phyloP scores from a whole-genome alignment of 768 basidiomycete species.

The Amanita muscaria region DNA sequence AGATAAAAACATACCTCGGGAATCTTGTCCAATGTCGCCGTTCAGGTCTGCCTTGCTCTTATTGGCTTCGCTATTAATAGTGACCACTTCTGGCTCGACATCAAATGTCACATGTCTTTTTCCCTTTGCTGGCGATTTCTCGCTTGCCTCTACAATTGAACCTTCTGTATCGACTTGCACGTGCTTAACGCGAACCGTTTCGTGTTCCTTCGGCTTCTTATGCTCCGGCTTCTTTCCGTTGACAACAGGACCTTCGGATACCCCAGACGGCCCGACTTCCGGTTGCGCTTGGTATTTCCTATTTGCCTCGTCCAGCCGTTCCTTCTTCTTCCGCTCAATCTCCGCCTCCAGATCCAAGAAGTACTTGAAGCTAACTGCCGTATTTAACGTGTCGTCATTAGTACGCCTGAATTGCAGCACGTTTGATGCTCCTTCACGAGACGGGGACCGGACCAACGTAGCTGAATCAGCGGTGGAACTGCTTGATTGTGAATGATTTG shows the following conservation, averaged over 20 bases:
- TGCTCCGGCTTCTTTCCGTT: constrained; percentile 16
- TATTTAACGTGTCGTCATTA: constrained; percentile 33
- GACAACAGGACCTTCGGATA: constrained; percentile 6
- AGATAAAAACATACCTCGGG: constrained; percentile 35
- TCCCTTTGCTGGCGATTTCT: constrained; percentile 26
- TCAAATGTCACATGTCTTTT: constrained; percentile 72
- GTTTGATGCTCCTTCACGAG: constrained; percentile 20
- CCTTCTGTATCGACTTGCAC: constrained; percentile 8
- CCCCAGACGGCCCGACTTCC: constrained; percentile 17
- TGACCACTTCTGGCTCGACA: constrained; percentile 45
- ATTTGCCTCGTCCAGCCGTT: constrained; percentile 16
- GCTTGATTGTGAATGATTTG: constrained; percentile 16
- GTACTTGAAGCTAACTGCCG: constrained; percentile 36
- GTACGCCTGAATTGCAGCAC: constrained; percentile 34
- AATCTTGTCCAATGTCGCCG: constrained; percentile 19
- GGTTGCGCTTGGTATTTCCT: constrained; percentile 13
- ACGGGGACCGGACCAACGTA: constrained; percentile 23
- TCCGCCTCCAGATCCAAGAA: constrained; percentile 37
- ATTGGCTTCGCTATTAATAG: constrained; percentile 31
- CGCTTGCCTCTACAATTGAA: constrained; percentile 7
- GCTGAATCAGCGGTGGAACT: constrained; percentile 24
- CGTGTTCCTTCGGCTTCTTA: constrained; percentile 12
- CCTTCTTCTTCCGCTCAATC: constrained; percentile 25
- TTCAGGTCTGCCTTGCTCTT: constrained; percentile 25
- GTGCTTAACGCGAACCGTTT: background rate